phyloP scores from a whole-genome alignment of 352 stramenopile species.

The Globisporangium lucens region DNA sequence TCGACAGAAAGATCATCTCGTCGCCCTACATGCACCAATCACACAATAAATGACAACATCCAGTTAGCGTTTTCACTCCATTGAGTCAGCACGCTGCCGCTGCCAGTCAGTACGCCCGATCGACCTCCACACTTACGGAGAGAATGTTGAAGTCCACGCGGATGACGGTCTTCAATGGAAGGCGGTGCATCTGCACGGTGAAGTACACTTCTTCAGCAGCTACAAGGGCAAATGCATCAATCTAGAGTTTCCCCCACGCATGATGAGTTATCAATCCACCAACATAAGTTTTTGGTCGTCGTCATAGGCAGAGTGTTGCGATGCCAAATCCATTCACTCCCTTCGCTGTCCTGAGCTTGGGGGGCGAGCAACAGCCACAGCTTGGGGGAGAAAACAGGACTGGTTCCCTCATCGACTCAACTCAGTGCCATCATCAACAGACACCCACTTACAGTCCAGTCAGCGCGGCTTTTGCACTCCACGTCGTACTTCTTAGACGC shows the following conservation, averaged over 20 bases:
- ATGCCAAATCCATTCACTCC: neutral
- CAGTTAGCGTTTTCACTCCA: conserved; percentile 3
- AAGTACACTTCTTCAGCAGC: conserved; percentile 70
- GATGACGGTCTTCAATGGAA: conserved; percentile 47
- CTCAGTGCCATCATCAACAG: conserved; percentile 21
- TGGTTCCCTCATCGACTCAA: neutral
- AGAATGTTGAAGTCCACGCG: conserved; percentile 71
- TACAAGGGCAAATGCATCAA: conserved; percentile 59
- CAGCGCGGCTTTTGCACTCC: conserved; percentile 40
- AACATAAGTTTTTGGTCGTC: conserved; percentile 8
- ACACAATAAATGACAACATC: neutral
- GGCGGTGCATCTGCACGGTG: conserved; percentile 49
- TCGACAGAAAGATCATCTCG: conserved; percentile 62
- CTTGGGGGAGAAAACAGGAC: neutral
- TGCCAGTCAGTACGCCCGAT: neutral
- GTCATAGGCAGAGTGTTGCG: conserved; percentile 16
- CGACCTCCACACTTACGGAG: conserved; percentile 31
- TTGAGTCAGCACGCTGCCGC: conserved; percentile 8
- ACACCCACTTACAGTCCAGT: conserved; percentile 57
- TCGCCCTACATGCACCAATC: conserved; percentile 33
- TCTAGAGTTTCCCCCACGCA: conserved; percentile 29
- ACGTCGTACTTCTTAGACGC: conserved; percentile 44
- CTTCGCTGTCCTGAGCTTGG: neutral
- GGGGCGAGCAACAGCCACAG: neutral
- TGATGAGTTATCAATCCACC: conserved; percentile 2